These are phyloP conservation scores for Chlamydomonas reinhardtii DNA, from an alignment of 163 green algal genomes.

Conservation along the genomic window DNA sequence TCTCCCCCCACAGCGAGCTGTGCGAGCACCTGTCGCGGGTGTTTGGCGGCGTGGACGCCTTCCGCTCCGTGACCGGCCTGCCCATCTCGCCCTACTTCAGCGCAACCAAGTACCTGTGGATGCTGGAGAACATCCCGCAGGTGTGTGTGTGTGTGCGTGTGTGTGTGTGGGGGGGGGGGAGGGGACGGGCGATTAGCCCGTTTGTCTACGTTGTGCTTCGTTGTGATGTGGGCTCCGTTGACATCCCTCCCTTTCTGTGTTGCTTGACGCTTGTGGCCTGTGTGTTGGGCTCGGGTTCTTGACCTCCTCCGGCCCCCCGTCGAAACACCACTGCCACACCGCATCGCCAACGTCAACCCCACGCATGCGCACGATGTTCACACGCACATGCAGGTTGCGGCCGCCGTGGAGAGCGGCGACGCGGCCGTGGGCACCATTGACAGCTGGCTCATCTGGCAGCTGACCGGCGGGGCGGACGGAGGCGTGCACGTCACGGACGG, in stretches of 20 bases:
- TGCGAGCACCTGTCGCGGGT: slow-evolving; percentile 60
- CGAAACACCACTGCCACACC: too few species aligned
- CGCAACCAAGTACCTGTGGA: slow-evolving; percentile 37
- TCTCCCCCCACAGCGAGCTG: slow-evolving; percentile 46
- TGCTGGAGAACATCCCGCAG: slow-evolving; percentile 74
- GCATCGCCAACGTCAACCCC: too few species aligned
- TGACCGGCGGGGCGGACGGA: slow-evolving; percentile 81
- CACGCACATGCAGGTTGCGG: too few species aligned
- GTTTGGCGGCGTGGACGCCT: slow-evolving; percentile 66
- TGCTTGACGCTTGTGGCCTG: too few species aligned
- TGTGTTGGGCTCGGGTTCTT: too few species aligned
- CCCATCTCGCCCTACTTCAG: slow-evolving; percentile 97
- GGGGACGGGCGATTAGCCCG: too few species aligned
- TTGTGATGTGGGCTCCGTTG: too few species aligned
- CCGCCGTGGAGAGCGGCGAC: slow-evolving; percentile 58
- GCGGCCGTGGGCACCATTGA: slow-evolving; percentile 95
- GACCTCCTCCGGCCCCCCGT: too few species aligned
- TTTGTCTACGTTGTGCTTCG: too few species aligned
- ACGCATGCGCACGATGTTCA: too few species aligned
- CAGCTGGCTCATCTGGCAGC: slow-evolving; percentile 95
- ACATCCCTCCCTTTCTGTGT: too few species aligned
- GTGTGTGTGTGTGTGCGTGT: slow-evolving; percentile 45
- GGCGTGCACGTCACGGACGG: slow-evolving; percentile 84
- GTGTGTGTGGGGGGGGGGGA: too few species aligned
- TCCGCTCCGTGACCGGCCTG: slow-evolving; percentile 89